phyloP scores from a whole-genome alignment of 768 basidiomycete species.

The Leucogyrophana mollusca region DNA sequence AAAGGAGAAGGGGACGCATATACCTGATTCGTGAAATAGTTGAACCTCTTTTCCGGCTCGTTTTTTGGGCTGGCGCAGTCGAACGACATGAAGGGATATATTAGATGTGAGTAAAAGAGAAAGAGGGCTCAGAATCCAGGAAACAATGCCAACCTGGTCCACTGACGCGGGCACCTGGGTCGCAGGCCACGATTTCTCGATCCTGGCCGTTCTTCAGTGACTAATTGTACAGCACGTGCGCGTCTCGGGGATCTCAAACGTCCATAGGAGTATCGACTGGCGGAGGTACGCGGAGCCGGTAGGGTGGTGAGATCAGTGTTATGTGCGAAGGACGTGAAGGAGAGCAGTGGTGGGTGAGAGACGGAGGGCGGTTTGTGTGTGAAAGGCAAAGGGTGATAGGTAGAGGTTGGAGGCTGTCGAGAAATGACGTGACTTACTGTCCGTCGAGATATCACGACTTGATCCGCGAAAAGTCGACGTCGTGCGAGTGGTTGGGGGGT shows the following conservation, averaged over 20 bases:
- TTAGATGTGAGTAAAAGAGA: too few relatives aligned
- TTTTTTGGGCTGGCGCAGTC: slow-evolving; percentile 68
- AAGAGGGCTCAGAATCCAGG: neutral
- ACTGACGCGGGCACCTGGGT: slow-evolving; percentile 81
- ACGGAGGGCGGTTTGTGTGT: neutral
- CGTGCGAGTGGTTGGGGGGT: too few relatives aligned
- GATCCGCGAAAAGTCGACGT: too few relatives aligned
- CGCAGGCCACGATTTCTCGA: slow-evolving; percentile 67
- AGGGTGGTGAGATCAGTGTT: neutral
- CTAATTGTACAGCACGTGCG: slow-evolving; percentile 80
- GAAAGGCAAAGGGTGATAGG: neutral
- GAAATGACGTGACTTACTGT: slow-evolving; percentile 62
- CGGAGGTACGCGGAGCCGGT: slow-evolving; percentile 82
- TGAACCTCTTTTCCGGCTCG: slow-evolving; percentile 86
- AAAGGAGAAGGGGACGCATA: slow-evolving; percentile 3
- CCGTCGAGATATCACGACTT: slow-evolving; percentile 99
- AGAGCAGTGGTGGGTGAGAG: too few relatives aligned
- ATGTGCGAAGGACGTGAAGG: too few relatives aligned
- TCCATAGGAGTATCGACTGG: slow-evolving; percentile 84
- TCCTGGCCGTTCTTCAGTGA: slow-evolving; percentile 81
- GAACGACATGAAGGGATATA: slow-evolving; percentile 70
- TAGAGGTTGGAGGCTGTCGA: too few relatives aligned
- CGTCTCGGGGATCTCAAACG: slow-evolving; percentile 88
- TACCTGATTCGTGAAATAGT: slow-evolving; percentile 85
- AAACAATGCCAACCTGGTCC: slow-evolving; percentile 57